phyloP scores from a whole-genome alignment of 306 rosid species.

The Vicia sativa region DNA sequence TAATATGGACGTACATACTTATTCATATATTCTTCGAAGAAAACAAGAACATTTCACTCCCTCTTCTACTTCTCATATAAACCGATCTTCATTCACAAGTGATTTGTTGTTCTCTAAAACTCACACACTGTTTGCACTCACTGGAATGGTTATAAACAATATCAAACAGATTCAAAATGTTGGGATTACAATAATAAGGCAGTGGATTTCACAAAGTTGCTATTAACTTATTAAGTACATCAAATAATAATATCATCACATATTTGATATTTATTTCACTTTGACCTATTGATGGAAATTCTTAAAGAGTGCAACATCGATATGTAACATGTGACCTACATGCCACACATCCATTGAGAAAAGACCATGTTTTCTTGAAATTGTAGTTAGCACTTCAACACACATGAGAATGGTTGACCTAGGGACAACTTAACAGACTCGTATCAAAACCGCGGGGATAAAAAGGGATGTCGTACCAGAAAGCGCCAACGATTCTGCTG shows the following conservation, averaged over 20 bases:
- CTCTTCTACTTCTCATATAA: constrained; percentile 77
- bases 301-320: constrained; percentile 79
- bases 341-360: constrained; percentile 72
- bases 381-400: constrained; percentile 74
- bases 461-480: no score
- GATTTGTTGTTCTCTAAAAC: constrained; percentile 54
- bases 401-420: constrained; percentile 91
- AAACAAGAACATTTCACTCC: constrained; percentile 81
- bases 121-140: constrained; percentile 64
- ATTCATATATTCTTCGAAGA: constrained; percentile 80
- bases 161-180: constrained; percentile 5
- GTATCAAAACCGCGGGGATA: no score
- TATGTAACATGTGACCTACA: constrained; percentile 70
- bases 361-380: constrained; percentile 70
- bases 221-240: constrained; percentile 28
- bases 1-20: constrained; percentile 55
- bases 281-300: constrained; percentile 52
- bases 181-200: constrained; percentile 22
- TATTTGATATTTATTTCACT: constrained; percentile 13
- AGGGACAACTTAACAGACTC: no score
- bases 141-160: constrained; percentile 47
- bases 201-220: constrained; percentile 18
- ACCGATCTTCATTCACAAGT: constrained; percentile 44
- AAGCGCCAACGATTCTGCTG: no score
- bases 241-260: constrained; percentile 18